phyloP scores from a whole-genome alignment of 108 stramenopile genomes.

The Cyclotella baltica region DNA sequence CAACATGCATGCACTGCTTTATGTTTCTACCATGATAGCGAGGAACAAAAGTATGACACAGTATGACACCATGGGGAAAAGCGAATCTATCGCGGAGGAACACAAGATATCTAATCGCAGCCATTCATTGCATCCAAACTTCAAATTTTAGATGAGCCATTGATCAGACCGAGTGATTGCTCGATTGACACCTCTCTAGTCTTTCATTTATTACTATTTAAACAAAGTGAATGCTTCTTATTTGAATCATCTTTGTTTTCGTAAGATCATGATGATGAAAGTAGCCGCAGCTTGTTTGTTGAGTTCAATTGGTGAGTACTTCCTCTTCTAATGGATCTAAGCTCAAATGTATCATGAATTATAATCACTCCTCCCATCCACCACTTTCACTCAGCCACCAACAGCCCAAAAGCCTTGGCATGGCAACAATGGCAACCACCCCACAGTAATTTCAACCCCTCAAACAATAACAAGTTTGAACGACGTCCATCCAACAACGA shows the following conservation, averaged over 20 bases:
- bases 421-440: slow-evolving; percentile 10
- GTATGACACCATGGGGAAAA: too few species aligned
- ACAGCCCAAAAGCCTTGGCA: background rate
- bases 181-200: too few species aligned
- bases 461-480: slow-evolving; percentile 2
- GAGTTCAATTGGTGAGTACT: background rate
- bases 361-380: background rate
- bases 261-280: slow-evolving; percentile 3
- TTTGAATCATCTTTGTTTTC: background rate
- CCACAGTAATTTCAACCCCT: background rate
- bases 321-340: background rate
- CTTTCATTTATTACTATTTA: too few species aligned
- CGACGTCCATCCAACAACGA: background rate
- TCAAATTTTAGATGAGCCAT: too few species aligned
- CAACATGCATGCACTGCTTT: too few species aligned
- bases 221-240: too few species aligned
- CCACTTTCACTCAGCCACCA: background rate
- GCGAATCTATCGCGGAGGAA: too few species aligned
- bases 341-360: background rate
- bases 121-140: too few species aligned
- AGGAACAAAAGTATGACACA: too few species aligned
- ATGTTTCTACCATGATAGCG: too few species aligned
- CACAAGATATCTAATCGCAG: too few species aligned
- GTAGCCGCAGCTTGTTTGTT: slow-evolving; percentile 5
- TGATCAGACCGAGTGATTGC: too few species aligned